Conservation (phyloP, 1,139 yeast genomes). For the Meyerozyma elateridarum region DNA sequence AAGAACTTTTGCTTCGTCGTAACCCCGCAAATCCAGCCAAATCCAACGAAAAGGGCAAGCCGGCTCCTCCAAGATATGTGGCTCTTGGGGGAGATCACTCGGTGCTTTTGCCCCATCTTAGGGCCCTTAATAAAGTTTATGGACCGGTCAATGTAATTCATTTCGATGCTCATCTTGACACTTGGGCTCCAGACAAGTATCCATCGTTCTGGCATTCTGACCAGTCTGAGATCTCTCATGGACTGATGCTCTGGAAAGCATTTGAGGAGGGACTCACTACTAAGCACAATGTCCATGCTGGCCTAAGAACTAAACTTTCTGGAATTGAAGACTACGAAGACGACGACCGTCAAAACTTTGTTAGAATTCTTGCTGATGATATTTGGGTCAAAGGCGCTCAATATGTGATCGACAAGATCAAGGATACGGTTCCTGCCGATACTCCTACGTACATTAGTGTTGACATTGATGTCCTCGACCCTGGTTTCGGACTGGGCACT, state of each 20-base stretch:
- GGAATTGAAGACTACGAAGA: constrained; percentile 61
- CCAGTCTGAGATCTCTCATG: constrained; percentile 65
- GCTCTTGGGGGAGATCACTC: constrained; percentile 81
- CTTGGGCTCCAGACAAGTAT: constrained; percentile 66
- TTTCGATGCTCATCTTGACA: constrained; percentile 76
- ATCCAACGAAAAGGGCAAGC: constrained; percentile 14
- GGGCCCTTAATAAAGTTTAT: constrained; percentile 54
- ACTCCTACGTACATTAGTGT: constrained; percentile 68
- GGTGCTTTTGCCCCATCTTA: constrained; percentile 61
- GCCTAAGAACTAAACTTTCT: constrained; percentile 63
- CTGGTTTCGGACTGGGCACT: constrained; percentile 77
- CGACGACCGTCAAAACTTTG: constrained; percentile 61
- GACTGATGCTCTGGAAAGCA: constrained; percentile 81
- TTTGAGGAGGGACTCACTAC: constrained; percentile 59
- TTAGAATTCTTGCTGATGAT: constrained; percentile 64
- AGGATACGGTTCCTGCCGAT: constrained; percentile 46
- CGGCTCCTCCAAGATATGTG: constrained; percentile 53
- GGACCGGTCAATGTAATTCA: constrained; percentile 69
- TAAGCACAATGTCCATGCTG: constrained; percentile 61
- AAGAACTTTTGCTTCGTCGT: constrained; percentile 43
- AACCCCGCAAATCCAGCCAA: constrained; percentile 14
- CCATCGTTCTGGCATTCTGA: constrained; percentile 70
- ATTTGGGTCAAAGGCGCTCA: constrained; percentile 60
- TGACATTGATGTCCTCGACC: constrained; percentile 79
- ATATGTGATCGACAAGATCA: constrained; percentile 46